Evolutionary conservation across 2,329 filamentous ascomycete genomes (phyloP).

Genomic region (Cladosporium sp.): DNA sequence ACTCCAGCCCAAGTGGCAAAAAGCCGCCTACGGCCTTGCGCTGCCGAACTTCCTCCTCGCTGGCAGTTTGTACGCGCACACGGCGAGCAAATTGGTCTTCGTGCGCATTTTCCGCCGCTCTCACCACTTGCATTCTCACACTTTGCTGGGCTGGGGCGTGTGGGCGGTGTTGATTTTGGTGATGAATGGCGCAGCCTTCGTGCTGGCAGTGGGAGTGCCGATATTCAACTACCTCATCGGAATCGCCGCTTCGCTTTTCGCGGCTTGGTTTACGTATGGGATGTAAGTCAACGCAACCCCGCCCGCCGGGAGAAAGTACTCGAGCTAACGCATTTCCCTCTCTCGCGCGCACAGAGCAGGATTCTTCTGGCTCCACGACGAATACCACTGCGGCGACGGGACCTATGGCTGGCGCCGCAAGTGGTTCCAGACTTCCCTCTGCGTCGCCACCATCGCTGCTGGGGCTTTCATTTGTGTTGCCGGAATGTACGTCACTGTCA

Average conservation of each 20-base stretch:
- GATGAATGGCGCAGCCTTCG: slow-evolving; percentile 43
- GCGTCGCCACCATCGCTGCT: slow-evolving; percentile 40
- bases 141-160: slow-evolving; percentile 42
- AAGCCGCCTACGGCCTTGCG: slow-evolving; percentile 49
- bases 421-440: slow-evolving; percentile 35
- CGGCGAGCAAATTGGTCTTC: slow-evolving; percentile 50
- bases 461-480: slow-evolving; percentile 45
- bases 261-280: slow-evolving; percentile 53
- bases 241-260: slow-evolving; percentile 49
- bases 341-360: slow-evolving; percentile 45
- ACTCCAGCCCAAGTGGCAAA: slow-evolving; percentile 43
- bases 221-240: slow-evolving; percentile 53
- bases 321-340: not conserved
- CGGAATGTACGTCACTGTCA: slow-evolving; percentile 49
- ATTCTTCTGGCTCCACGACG: slow-evolving; percentile 50
- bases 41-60: slow-evolving; percentile 50
- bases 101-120: slow-evolving; percentile 46
- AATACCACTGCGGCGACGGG: slow-evolving; percentile 42
- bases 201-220: slow-evolving; percentile 47
- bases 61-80: slow-evolving; percentile 48
- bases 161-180: slow-evolving; percentile 47
- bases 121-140: slow-evolving; percentile 47
- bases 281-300: too few species aligned
- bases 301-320: too few species aligned
- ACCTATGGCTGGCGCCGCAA: slow-evolving; percentile 17